phyloP scores from a whole-genome alignment of 2,329 filamentous ascomycete genomes.

The Fusarium sp. region DNA sequence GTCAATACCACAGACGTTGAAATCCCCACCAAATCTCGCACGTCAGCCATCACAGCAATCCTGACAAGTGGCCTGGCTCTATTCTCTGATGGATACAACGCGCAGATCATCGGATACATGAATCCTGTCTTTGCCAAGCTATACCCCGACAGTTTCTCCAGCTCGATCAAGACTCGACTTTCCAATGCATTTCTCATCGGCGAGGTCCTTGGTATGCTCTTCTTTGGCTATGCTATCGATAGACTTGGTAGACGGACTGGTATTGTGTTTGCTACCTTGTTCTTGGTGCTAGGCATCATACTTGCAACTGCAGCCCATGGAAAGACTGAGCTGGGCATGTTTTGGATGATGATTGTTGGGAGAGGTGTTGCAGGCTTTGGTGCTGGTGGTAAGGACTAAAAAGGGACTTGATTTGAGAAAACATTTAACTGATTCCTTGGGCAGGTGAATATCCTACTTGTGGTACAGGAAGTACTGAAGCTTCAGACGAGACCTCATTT shows the following conservation, averaged over 20 bases:
- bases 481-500: not conserved
- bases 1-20: fast-evolving
- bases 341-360: not conserved
- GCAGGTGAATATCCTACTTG: not conserved
- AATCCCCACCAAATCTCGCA: not conserved
- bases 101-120: not conserved
- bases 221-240: not conserved
- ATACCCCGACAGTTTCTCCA: not conserved
- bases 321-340: not conserved
- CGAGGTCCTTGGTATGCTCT: not conserved
- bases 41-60: not conserved
- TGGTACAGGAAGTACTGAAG: not conserved
- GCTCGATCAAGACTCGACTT: not conserved
- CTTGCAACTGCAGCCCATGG: not conserved
- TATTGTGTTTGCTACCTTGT: not conserved
- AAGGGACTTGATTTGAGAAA: too few species aligned
- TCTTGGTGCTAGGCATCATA: not conserved
- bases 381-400: not conserved
- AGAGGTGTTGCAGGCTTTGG: not conserved
- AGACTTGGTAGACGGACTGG: not conserved
- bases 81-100: not conserved
- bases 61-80: not conserved
- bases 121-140: not conserved
- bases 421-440: fast-evolving
- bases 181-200: not conserved